A percentile compares a stretch with the other conserved stretches of the same genome.
Evolutionary conservation across 2,329 filamentous ascomycete species (phyloP).

Genomic region (Trichoderma harzianum): DNA sequence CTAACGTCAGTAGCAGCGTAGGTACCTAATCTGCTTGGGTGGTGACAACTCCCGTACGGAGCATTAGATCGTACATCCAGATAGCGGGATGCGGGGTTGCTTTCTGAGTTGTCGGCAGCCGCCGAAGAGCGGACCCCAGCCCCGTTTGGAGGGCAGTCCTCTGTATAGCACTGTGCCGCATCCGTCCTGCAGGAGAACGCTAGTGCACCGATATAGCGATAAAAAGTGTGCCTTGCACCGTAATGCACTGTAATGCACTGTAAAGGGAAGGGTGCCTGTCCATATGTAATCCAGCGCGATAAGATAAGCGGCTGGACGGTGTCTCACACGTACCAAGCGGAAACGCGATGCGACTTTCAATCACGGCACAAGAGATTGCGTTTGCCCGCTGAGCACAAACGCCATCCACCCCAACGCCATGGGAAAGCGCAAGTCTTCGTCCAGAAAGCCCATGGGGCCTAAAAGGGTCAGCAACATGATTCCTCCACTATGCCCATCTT

Average conservation of each 20-base stretch:
- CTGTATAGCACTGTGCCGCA: background rate
- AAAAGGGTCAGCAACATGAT: slow-evolving; percentile 61
- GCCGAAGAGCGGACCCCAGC: slow-evolving; percentile 18
- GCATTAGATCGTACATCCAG: slow-evolving; percentile 5
- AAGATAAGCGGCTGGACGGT: slow-evolving; percentile 10
- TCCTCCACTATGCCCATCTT: background rate
- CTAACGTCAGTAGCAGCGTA: background rate
- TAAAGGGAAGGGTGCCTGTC: background rate
- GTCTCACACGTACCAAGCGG: slow-evolving; percentile 2
- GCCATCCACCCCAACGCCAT: slow-evolving; percentile 36
- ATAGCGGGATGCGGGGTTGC: slow-evolving; percentile 15
- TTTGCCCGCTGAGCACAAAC: background rate
- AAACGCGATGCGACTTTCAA: slow-evolving; percentile 16
- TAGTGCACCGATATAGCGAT: background rate
- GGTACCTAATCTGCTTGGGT: background rate
- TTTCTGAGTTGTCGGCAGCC: slow-evolving; percentile 10
- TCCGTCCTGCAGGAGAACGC: background rate
- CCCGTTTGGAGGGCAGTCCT: background rate
- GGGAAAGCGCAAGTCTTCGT: slow-evolving; percentile 95
- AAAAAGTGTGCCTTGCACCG: background rate
- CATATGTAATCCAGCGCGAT: background rate
- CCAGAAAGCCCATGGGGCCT: slow-evolving; percentile 73
- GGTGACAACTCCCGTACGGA: background rate
- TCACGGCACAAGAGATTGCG: slow-evolving; percentile 5
- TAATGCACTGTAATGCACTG: background rate